Evolutionary conservation across 2,329 filamentous ascomycete genomes (phyloP), one percentile per base, ranked within the genome.

Genomic region (Xylariaceae sp.): DNA sequence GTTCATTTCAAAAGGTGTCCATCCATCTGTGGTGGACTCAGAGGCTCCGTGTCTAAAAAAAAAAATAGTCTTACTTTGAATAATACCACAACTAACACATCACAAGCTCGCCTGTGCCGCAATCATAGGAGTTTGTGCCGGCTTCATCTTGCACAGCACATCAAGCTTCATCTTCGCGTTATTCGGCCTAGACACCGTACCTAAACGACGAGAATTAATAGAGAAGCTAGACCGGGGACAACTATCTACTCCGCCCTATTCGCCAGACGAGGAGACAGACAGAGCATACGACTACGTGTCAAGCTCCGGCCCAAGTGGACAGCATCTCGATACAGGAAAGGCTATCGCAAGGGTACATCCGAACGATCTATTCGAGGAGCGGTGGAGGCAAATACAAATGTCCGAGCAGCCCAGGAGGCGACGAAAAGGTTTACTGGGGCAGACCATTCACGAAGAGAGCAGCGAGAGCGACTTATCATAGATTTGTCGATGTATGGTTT

Each of bases 401-500:
- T 43, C 65, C 6, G 67, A 69, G 4, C 69, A 68, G 30, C 68
- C 73, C 7, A 70, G 74, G 52, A 71, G 73, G 50, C 70, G 73
- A 47, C 71, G 72, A 3, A 71, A 74, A 49, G 79, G 79, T 1
- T 67, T 89, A 19, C 70, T 87, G 43, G 77, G 79, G 31, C 83
- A 87, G 66, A 87, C 83, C 0, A 89, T 90, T 58, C 77, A 86
- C 54, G 87, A 88, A 68, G 87, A 89, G 67, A 84, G 86, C 50
- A 85, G 87, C 66, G 76, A 76, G 62, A 82, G 77, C 27, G 78
- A 77, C 50, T 64, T 62, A 12, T 59, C 57, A 32, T 64, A 54
- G 59, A 37, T 40, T 19, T 40, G 43, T 44, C 51, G 8, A 50
- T 50, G 35, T 44, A 42, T 46, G 12, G 40, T 50, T 8, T 48